A percentile compares a stretch with the other conserved stretches of the same genome.
phyloP scores from a whole-genome alignment of 73 alveolate genomes.

The Halteria grandinella region DNA sequence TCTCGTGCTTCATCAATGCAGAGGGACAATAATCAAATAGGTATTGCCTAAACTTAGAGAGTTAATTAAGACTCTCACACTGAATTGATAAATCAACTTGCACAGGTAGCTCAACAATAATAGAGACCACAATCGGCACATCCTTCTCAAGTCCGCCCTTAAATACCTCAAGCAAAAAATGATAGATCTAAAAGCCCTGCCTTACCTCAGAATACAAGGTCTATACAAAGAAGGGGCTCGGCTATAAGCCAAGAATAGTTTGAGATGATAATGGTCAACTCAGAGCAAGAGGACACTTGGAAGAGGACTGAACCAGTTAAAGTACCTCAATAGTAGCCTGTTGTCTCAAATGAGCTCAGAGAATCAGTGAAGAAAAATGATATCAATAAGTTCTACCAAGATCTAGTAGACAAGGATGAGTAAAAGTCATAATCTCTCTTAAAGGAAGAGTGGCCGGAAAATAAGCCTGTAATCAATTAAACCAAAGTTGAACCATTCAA shows the following conservation, averaged over 20 bases:
- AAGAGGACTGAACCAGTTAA: background rate
- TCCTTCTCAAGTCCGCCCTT: background rate
- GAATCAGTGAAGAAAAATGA: background rate
- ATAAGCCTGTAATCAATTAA: constrained; percentile 5
- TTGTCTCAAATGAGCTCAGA: no score
- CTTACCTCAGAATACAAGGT: background rate
- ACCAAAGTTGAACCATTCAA: background rate
- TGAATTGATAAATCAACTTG: constrained; percentile 8
- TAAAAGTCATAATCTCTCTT: background rate
- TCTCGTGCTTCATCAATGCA: no score
- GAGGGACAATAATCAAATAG: no score
- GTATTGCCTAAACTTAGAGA: no score
- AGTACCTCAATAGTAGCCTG: constrained; percentile 1
- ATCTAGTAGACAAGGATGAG: background rate
- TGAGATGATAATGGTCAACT: constrained; percentile 52
- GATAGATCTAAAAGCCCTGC: background rate
- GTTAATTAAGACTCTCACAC: no score
- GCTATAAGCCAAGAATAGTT: constrained; percentile 28
- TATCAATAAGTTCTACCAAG: background rate
- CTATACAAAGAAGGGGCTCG: background rate
- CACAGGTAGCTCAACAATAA: background rate
- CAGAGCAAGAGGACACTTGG: constrained; percentile 10
- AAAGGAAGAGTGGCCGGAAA: background rate
- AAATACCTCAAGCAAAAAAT: background rate
- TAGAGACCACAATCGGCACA: background rate